Conservation (phyloP, 2,329 filamentous ascomycete genomes). For the Microcera coccophila region DNA sequence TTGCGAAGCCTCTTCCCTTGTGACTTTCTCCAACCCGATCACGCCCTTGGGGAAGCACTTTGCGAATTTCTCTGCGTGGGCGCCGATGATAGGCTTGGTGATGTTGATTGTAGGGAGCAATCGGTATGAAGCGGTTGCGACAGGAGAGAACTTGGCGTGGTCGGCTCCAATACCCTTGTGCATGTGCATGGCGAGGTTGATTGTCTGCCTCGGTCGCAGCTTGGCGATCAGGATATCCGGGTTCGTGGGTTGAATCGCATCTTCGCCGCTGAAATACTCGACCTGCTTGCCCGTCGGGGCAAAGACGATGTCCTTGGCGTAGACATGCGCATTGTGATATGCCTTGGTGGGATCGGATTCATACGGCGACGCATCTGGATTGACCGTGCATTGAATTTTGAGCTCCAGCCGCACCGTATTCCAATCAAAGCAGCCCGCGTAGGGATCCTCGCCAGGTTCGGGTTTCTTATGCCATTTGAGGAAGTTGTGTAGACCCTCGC, state of each 20-base stretch:
- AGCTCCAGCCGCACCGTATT: constrained; percentile 83
- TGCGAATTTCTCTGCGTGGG: constrained; percentile 84
- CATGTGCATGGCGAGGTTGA: constrained; percentile 86
- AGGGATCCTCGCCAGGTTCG: constrained; percentile 56
- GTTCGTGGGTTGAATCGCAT: constrained; percentile 72
- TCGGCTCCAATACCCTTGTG: constrained; percentile 91
- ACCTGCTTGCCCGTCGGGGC: constrained; percentile 69
- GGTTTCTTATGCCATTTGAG: constrained; percentile 79
- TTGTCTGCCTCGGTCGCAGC: constrained; percentile 82
- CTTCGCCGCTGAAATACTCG: constrained; percentile 63
- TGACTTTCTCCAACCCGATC: constrained; percentile 72
- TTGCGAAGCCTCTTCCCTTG: constrained; percentile 58
- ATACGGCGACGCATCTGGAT: constrained; percentile 63
- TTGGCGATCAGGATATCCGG: constrained; percentile 94
- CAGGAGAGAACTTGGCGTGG: constrained; percentile 95
- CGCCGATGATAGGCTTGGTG: constrained; percentile 74
- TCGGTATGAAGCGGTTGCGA: constrained; percentile 90
- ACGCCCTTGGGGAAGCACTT: constrained; percentile 87
- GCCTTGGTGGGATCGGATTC: constrained; percentile 80
- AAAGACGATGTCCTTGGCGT: constrained; percentile 74
- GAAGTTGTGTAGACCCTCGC: constrained; percentile 70
- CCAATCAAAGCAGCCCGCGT: constrained; percentile 65
- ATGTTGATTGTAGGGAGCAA: constrained; percentile 87
- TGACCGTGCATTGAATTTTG: constrained; percentile 75
- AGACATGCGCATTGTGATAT: constrained; percentile 81